phyloP scores from a whole-genome alignment of 805 yeast genomes.

The Metschnikowia drakensbergensis region DNA sequence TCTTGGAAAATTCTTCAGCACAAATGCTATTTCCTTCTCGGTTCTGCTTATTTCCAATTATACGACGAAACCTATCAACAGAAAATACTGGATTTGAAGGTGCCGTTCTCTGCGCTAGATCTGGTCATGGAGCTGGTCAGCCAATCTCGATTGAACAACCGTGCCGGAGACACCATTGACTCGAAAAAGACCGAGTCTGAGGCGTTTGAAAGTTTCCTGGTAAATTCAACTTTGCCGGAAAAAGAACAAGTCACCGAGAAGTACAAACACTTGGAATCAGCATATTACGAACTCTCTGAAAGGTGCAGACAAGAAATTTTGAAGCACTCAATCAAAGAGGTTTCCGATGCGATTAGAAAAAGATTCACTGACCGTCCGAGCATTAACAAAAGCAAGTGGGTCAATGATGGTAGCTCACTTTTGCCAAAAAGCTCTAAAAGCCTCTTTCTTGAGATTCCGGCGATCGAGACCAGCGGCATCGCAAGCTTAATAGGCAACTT shows the following conservation, averaged over 20 bases:
- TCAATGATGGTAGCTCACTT: constrained; percentile 29
- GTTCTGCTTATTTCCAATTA: constrained; percentile 63
- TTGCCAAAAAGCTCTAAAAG: constrained; percentile 35
- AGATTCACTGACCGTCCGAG: constrained; percentile 24
- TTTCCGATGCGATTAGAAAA: constrained; percentile 22
- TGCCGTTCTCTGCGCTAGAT: constrained; percentile 7
- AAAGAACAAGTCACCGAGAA: constrained; percentile 15
- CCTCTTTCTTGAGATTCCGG: constrained; percentile 30
- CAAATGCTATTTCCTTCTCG: constrained; percentile 73
- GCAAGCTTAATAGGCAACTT: constrained; percentile 19
- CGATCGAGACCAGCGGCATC: constrained; percentile 19
- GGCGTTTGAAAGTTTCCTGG: not conserved
- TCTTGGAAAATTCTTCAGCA: constrained; percentile 62
- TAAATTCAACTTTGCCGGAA: not conserved
- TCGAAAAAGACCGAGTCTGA: not conserved
- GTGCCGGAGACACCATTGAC: not conserved
- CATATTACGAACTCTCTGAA: constrained; percentile 61
- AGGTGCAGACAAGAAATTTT: constrained; percentile 50
- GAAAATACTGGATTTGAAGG: constrained; percentile 19
- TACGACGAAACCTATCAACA: constrained; percentile 33
- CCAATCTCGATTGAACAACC: not conserved
- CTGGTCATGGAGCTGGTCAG: constrained; percentile 3
- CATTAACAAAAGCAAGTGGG: constrained; percentile 9
- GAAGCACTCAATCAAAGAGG: constrained; percentile 38
- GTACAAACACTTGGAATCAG: constrained; percentile 46